A percentile compares a stretch with the other conserved stretches of the same genome.
Conservation (phyloP, 2,329 filamentous ascomycete species). For the Penicillium sclerotigenum region DNA sequence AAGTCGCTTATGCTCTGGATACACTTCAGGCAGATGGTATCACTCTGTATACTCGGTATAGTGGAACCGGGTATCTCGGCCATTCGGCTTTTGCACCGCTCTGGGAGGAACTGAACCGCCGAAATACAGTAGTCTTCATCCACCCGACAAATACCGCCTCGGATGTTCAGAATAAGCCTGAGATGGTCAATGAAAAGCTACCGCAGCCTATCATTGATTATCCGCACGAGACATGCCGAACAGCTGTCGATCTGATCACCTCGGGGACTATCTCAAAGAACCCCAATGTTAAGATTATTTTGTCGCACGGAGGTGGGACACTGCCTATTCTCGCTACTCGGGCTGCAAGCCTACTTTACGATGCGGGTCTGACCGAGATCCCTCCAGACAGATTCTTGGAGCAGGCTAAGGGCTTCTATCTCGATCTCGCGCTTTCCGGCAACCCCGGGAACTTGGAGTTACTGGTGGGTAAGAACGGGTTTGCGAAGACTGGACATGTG, state of each 20-base stretch:
- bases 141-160: neutral
- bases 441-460: neutral
- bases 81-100: neutral
- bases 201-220: neutral
- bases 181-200: neutral
- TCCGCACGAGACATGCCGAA: neutral
- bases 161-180: neutral
- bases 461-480: neutral
- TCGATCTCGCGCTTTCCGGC: neutral
- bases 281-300: neutral
- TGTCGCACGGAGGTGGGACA: neutral
- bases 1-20: neutral
- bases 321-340: neutral
- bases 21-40: neutral
- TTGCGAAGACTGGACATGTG: neutral
- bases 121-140: neutral
- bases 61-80: neutral
- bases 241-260: neutral
- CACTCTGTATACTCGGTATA: neutral
- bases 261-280: neutral
- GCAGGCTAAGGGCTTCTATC: neutral
- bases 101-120: neutral
- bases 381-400: neutral
- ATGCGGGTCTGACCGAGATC: neutral
- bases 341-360: neutral